Evolutionary conservation across 257 asterid genomes (phyloP), one percentile per base, ranked within the genome.

Genomic region (Solanum rostratum): DNA sequence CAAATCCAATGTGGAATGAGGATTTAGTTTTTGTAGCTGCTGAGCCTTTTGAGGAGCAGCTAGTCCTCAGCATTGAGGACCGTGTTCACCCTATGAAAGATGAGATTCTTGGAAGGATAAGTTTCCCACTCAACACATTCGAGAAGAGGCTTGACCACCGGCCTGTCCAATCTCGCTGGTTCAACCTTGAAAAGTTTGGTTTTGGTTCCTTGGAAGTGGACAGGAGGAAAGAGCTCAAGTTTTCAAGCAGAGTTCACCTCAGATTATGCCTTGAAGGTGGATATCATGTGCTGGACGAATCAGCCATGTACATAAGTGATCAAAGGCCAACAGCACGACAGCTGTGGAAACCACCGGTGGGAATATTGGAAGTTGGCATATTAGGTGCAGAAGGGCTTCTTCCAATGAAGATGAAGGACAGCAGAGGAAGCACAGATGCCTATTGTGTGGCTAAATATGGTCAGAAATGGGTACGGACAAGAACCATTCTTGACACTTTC

Each of bases 231-330:
- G 98, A 93, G 86, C 86, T 71, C 18, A 90, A 87, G 45, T 94
- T 93, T 83, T 89, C 97, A 3, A 92, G 94, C 84, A 91, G 96
- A 65, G 76, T 93, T 50, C 98, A 94, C 86, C 22, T 94, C 7
- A 83, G 95, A 70, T 92, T 88, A 19, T 94, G 95, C 54, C 94
- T 94, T n/a, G 97, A 94, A 89, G 98, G 97, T 49, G 98, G 97
- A 50, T 94, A 93, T 85, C 97, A 93, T 70, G 97, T 93, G 4
- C 84, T 93, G 14, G 98, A 94, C 79, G 98, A 94, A 86, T 93
- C 96, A 2, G 84, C 96, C 0, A 79, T 90, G 91, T 94, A 91
- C 86, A 90, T 91, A 7, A 94, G 97, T 50, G 97, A 94, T 85
- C 94, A 88, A 83, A 88, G 94, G 50, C 96, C 97, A 68, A 93